Base-by-base conservation (phyloP, 2,329 filamentous ascomycete species). In the Xylariaceae sp. region DNA sequence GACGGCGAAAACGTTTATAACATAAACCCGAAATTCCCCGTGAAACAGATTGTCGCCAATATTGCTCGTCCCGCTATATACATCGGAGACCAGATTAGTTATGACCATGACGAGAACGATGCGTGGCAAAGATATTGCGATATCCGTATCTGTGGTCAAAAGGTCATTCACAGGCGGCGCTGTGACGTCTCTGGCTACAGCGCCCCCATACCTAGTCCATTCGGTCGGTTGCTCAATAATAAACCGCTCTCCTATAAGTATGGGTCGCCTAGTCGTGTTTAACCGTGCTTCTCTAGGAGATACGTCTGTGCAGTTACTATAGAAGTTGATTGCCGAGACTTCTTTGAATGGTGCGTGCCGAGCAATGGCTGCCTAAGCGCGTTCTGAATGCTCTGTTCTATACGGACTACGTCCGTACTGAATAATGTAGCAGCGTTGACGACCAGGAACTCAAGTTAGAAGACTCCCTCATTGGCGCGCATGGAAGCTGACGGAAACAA, bases 21-120 rank as follows among this genome's bases (percentile, higher is more conserved):
- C 2, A 49, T 70, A 10, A 42, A 41, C 15, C 61, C 66, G 3
- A 61, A 62, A 22, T 56, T 63, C 3, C 68, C 69, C 3, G 60
- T 71, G 4, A 62, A 63, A 40, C 66, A 71, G 51, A 66, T 71
- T 36, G 53, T 70, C 10, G 62, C 65, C 37, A 68, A 72, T 49
- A 53, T 71, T 9, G 63, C 66, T 2, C 60, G 64, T 1, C 70
- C 70, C 1, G 66, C 60, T 2, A 61, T 63, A 0, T 65, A 70
- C 53, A 63, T 71, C 19, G 68, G 64, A 60, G 37, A 53, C 13
- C 55, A 36, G 18, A 34, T 51, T 32, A 26, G 9, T 18, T 15
- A 13, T 5, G 37, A 22, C 10, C 9, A 34, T n/a, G 40, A 51
- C 8, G 48, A 51, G 16, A n/a, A 34, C 5, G 39, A 43, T 5